Evolutionary conservation across 2,329 filamentous ascomycete species (phyloP).

Genomic region (Penicillium brasilianum): DNA sequence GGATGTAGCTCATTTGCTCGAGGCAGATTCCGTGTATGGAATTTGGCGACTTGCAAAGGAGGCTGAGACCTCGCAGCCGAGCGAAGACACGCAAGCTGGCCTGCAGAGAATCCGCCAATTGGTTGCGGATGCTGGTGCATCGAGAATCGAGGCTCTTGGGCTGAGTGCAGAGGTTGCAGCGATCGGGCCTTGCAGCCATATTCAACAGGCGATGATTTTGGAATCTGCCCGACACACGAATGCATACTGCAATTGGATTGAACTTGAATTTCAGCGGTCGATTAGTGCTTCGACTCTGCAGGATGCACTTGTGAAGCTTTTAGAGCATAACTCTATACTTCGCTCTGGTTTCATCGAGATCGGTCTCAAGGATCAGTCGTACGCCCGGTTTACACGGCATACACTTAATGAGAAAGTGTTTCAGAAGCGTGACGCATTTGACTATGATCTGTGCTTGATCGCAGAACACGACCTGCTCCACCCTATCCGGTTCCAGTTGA

Average conservation of each 20-base stretch:
- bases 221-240: conserved; percentile 67
- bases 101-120: conserved; percentile 26
- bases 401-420: conserved; percentile 53
- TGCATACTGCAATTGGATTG: conserved; percentile 79
- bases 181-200: conserved; percentile 67
- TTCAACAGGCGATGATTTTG: conserved; percentile 80
- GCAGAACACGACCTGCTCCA: conserved; percentile 52
- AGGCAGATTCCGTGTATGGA: conserved; percentile 54
- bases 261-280: conserved; percentile 60
- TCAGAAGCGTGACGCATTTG: conserved; percentile 45
- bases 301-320: conserved; percentile 57
- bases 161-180: conserved; percentile 21
- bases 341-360: conserved; percentile 73
- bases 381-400: conserved; percentile 70
- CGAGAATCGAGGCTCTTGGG: conserved; percentile 49
- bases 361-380: conserved; percentile 51
- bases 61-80: conserved; percentile 22
- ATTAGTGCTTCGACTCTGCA: conserved; percentile 49
- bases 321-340: conserved; percentile 67
- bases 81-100: conserved; percentile 23
- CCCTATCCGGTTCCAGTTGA: conserved; percentile 68
- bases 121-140: conserved; percentile 37
- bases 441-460: conserved; percentile 46
- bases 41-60: conserved; percentile 42
- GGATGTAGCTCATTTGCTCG: conserved; percentile 66